phyloP scores from a whole-genome alignment of 495 filamentous ascomycete species.

The Pyrenopolyporus hunteri region DNA sequence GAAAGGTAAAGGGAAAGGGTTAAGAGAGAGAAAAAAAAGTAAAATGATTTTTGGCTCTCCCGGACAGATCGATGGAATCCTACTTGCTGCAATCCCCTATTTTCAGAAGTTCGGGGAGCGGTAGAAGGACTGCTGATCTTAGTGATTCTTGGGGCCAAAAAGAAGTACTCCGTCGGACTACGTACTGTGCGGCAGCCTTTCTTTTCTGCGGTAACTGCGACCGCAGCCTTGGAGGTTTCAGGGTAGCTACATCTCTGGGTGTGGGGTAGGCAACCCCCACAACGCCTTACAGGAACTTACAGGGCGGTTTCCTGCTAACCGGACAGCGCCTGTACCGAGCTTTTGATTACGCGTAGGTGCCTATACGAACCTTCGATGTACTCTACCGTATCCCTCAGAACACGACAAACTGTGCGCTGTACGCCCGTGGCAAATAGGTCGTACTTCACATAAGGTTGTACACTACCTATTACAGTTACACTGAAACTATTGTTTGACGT shows the following conservation, averaged over 20 bases:
- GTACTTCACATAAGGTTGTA: too few species aligned
- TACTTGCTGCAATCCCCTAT: conserved; percentile 39
- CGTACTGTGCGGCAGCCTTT: conserved; percentile 18
- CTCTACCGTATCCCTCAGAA: conserved; percentile 24
- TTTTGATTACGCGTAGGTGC: conserved; percentile 2
- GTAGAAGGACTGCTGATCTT: conserved; percentile 16
- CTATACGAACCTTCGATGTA: conserved; percentile 10
- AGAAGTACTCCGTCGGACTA: conserved; percentile 24
- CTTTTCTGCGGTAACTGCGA: conserved; percentile 34
- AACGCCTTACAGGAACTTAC: conserved; percentile 6
- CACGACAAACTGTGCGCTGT: conserved; percentile 15
- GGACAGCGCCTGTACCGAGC: neutral
- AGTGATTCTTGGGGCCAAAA: conserved; percentile 1
- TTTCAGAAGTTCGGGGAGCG: conserved; percentile 29
- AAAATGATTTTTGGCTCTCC: conserved; percentile 1
- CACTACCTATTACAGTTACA: too few species aligned
- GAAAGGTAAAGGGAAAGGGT: neutral
- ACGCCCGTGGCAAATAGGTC: neutral
- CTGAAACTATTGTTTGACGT: too few species aligned
- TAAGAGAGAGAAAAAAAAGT: conserved; percentile 10
- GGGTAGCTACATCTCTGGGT: conserved; percentile 15
- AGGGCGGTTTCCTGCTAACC: neutral
- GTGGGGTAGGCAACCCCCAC: conserved; percentile 36
- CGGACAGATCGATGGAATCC: conserved; percentile 20
- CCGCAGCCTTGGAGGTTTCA: conserved; percentile 29